These are phyloP conservation scores for Climacium dendroides DNA, from an alignment of 225 moss, liverwort and hornwort species.

Conservation along the genomic window DNA sequence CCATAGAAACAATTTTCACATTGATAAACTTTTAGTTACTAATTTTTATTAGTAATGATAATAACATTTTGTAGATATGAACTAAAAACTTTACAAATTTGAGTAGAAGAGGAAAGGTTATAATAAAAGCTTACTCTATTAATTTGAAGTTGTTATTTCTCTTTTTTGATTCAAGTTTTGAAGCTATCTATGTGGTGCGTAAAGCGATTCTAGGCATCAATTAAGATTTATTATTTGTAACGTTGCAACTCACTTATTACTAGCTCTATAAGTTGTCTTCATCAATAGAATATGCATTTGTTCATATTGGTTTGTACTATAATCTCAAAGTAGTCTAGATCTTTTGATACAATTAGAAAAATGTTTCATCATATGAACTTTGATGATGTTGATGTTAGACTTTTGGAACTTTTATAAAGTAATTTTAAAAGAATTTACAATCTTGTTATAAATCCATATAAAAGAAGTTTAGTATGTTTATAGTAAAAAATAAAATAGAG, in stretches of 20 bases:
- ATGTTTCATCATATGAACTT: background rate
- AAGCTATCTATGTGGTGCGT: too few relatives aligned
- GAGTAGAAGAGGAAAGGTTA: too few relatives aligned
- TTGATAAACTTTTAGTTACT: too few relatives aligned
- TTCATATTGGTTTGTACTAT: background rate
- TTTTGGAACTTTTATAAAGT: background rate
- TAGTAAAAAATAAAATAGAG: background rate
- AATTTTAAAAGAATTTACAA: background rate
- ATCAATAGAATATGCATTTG: background rate
- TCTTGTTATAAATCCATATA: background rate
- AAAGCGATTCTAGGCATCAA: too few relatives aligned
- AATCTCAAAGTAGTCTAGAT: background rate
- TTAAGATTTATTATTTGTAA: background rate
- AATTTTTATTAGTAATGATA: too few relatives aligned
- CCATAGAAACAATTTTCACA: too few relatives aligned
- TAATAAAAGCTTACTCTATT: too few relatives aligned
- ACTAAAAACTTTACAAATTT: too few relatives aligned
- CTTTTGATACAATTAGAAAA: fast-evolving
- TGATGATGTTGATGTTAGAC: background rate
- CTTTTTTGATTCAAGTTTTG: too few relatives aligned
- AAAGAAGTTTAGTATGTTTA: background rate
- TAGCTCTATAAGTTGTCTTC: background rate
- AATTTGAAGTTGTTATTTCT: too few relatives aligned
- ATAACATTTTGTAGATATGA: too few relatives aligned
- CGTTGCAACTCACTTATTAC: background rate